phyloP scores from a whole-genome alignment of 2,329 filamentous ascomycete genomes.

The Colletotrichum phormii region DNA sequence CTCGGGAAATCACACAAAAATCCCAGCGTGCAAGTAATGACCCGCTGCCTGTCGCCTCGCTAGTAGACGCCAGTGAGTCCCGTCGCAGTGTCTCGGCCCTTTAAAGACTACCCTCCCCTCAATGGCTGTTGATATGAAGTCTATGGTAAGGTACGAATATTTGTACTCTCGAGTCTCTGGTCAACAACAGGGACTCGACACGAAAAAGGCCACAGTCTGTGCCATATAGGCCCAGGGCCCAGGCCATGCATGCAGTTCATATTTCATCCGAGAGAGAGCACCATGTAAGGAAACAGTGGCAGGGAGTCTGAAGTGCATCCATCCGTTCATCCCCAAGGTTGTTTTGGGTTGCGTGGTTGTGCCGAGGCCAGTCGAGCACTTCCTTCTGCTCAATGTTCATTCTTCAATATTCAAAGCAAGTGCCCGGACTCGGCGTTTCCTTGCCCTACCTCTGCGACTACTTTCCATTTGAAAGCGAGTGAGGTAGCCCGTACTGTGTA shows the following conservation, averaged over 20 bases:
- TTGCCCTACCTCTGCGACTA: neutral
- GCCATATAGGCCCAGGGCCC: constrained; percentile 3
- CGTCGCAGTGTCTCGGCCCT: neutral
- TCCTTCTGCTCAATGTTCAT: neutral
- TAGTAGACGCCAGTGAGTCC: neutral
- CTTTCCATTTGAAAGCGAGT: neutral
- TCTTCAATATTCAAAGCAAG: neutral
- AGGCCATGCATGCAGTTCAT: neutral
- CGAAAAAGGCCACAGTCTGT: constrained; percentile 1
- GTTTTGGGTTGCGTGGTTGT: neutral
- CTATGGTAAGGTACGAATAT: neutral
- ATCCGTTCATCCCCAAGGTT: neutral
- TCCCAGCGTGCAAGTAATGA: neutral
- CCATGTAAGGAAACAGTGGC: constrained; percentile 1
- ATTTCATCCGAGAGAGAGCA: constrained; percentile 14
- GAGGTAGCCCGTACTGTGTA: neutral
- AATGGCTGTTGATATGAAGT: neutral
- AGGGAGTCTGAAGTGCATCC: neutral
- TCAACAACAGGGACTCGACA: constrained; percentile 3
- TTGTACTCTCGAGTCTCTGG: neutral
- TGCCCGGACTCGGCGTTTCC: neutral
- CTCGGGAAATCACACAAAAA: neutral
- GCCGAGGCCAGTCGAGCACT: neutral
- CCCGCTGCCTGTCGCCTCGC: neutral
- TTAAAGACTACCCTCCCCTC: neutral